These are phyloP conservation scores for Helichrysum umbraculigerum DNA, from an alignment of 129 eudicot genomes.

Conservation along the genomic window DNA sequence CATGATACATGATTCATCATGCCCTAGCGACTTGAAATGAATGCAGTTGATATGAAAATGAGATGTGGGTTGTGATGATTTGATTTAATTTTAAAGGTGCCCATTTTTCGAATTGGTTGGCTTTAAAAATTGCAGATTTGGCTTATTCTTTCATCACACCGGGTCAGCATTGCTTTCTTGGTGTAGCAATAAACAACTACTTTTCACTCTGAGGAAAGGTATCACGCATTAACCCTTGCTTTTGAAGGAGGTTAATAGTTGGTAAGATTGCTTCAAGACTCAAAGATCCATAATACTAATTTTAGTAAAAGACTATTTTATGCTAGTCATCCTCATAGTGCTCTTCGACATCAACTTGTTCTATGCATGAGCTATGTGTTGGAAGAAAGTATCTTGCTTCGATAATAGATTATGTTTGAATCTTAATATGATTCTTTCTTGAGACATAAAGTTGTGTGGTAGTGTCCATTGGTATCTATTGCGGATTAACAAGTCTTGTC, in stretches of 20 bases:
- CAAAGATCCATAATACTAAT: conserved; percentile 61
- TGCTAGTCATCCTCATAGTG: conserved; percentile 38
- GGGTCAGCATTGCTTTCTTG: conserved; percentile 92
- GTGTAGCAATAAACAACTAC: conserved; percentile 79
- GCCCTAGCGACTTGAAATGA: conserved; percentile 48
- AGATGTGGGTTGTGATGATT: conserved; percentile 73
- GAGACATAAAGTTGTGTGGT: conserved; percentile 31
- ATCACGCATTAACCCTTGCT: conserved; percentile 63
- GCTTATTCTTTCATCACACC: conserved; percentile 62
- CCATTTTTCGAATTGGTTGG: conserved; percentile 90
- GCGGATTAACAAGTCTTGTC: conserved; percentile 6
- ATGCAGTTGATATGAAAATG: conserved; percentile 47
- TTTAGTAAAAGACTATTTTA: conserved; percentile 38
- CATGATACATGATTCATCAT: conserved; percentile 47
- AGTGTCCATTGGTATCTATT: conserved; percentile 12
- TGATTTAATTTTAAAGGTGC: conserved; percentile 65
- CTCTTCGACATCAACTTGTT: conserved; percentile 40
- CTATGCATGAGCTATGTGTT: conserved; percentile 42
- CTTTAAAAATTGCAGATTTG: conserved; percentile 97
- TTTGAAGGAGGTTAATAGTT: conserved; percentile 92
- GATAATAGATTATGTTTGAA: conserved; percentile 33
- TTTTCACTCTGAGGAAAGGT: conserved; percentile 82
- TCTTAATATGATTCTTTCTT: conserved; percentile 25
- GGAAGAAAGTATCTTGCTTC: conserved; percentile 36
- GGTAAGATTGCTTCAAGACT: conserved; percentile 99